Evolutionary conservation across 148 eudicot species (phyloP), one percentile per base, ranked within the genome.

Genomic region (Amaranthus cruentus): DNA sequence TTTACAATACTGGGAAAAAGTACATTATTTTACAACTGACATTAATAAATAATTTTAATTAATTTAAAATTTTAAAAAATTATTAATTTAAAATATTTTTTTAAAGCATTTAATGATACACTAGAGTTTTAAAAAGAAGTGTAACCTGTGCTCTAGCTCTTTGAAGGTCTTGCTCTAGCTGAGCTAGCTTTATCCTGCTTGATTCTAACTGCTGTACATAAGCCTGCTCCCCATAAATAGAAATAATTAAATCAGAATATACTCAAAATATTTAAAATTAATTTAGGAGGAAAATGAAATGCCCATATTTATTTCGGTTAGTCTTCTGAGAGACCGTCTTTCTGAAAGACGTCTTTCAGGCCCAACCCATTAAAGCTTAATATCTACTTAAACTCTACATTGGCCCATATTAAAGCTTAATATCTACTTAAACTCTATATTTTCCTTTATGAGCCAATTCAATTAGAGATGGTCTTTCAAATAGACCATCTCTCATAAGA

Each of bases 141-240:
- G 21, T 13, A 48, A 92, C 97, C 96, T 92, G 98, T 54, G 93
- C 77, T 76, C 98, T 76, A 72, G 96, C 98, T 74, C 93, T 76
- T 79, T 92, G 98, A 73, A 92, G 91, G 42, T 90, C 96, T 73
- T 92, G 98, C 69, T 92, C 98, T 44, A 92, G 79, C 76, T 92
- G 98, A 77, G 90, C 80, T 46, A 92, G 89, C 87, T 87, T 90
- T 46, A 92, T 86, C 81, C 98, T 88, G 80, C 96, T 92, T 69
- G 93, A 75, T 81, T 92, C 98, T 68, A 92, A 87, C 84, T 92
- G 98, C 80, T 92, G 98, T 70, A 92, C 96, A 84, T 92, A 92
- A 42, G 93, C 96, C 98, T 92, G 79, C 74, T 28, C 61, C 14
- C 76, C 38, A 47, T 3, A 53, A 10, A 13, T 46, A 50, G 47